Base-by-base conservation (phyloP, 148 eudicot genomes). In the Tetragonia tetragonoides region DNA sequence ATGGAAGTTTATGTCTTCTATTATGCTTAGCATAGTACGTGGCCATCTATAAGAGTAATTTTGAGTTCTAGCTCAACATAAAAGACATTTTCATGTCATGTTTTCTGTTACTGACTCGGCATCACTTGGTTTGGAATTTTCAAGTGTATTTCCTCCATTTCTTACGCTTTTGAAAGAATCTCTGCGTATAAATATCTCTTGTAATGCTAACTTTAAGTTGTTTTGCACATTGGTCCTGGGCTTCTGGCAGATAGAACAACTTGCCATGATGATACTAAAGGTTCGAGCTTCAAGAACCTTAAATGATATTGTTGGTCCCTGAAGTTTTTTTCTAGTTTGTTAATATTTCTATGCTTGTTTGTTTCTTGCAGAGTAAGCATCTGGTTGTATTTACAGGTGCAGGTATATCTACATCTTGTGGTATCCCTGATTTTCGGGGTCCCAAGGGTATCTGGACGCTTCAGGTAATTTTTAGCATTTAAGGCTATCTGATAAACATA, bases 361-460 rank as follows among this genome's bases (percentile, higher is more conserved):
- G 63, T 79, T 49, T 57, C 47, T 68, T 87, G 89, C 90, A 95
- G 99, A 93, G 99, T 83, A 95, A 91, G 88, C 97, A 95, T 83
- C 79, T 95, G 76, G 99, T 95, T 82, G 97, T 88, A 73, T 91
- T 95, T 81, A 95, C 97, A 39, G 99, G 99, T 80, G 99, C 99
- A 42, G 99, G 97, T 80, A 95, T 95, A 83, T 95, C 99, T 66
- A 95, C 99, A 57, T 90, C 99, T 77, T 93, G 97, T 79, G 99
- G 99, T 66, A 93, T 95, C 79, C 99, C 97, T 78, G 99, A 95
- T 79, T 95, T 95, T 83, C 94, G 99, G 62, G 99, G 99, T 77
- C 99, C 97, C 66, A 91, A 90, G 82, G 99, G 97, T 61, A 90
- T 95, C 77, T 95, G 99, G 99, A 95, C 99, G 38, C 99, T 95